Conservation (phyloP, 1,139 yeast species). For the Nakaseomyces kungkrabaensis region DNA sequence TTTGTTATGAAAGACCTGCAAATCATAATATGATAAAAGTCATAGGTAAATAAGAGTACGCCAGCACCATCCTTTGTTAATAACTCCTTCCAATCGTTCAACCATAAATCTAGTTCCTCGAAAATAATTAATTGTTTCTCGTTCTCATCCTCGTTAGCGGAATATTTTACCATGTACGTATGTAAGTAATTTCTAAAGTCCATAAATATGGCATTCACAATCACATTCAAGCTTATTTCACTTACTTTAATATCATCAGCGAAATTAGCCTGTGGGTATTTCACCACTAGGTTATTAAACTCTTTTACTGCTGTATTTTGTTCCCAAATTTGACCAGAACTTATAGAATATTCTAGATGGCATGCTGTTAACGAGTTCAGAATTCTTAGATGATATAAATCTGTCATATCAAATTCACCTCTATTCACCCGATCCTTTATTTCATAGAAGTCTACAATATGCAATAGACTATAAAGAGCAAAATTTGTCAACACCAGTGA, state of each 20-base stretch:
- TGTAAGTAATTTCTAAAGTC: constrained; percentile 22
- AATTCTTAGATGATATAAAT: constrained; percentile 41
- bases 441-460: constrained; percentile 35
- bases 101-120: constrained; percentile 35
- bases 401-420: constrained; percentile 29
- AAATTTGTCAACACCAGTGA: constrained; percentile 40
- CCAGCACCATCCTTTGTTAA: constrained; percentile 38
- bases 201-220: constrained; percentile 24
- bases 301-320: constrained; percentile 22
- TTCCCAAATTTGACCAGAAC: constrained; percentile 32
- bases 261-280: constrained; percentile 37
- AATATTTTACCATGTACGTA: not conserved
- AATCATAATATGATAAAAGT: constrained; percentile 36
- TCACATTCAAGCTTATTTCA: constrained; percentile 35
- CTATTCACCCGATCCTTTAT: constrained; percentile 32
- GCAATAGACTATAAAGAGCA: constrained; percentile 39
- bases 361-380: constrained; percentile 41
- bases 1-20: constrained; percentile 32
- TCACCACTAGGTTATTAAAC: constrained; percentile 34
- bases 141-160: not conserved
- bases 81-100: constrained; percentile 34
- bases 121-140: constrained; percentile 15
- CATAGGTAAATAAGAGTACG: constrained; percentile 35
- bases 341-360: constrained; percentile 40
- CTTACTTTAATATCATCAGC: constrained; percentile 43